These are phyloP conservation scores for Rhizopogon sp. DNA, from an alignment of 768 basidiomycete species.

Conservation along the genomic window DNA sequence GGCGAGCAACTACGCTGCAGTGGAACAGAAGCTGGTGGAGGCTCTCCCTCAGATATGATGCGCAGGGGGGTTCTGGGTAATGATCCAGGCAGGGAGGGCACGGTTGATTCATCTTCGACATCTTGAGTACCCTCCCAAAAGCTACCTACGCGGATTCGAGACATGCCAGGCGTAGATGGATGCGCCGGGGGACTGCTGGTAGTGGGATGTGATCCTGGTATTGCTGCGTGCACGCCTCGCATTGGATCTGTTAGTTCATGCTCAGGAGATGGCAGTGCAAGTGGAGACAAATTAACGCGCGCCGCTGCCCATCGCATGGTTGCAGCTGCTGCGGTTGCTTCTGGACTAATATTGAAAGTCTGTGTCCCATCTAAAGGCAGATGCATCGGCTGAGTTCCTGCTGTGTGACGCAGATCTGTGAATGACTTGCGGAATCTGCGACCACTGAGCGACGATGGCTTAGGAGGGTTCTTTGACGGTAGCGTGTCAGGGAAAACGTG, in stretches of 20 bases:
- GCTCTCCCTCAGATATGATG: constrained; percentile 5
- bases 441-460: constrained; percentile 21
- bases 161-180: constrained; percentile 41
- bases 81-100: constrained; percentile 20
- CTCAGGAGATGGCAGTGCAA: constrained; percentile 87
- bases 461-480: constrained; percentile 20
- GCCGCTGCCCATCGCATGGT: constrained; percentile 85
- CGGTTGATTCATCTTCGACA: constrained; percentile 31
- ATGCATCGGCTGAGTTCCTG: constrained; percentile 19
- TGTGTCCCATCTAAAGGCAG: constrained; percentile 25
- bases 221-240: constrained; percentile 62
- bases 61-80: constrained; percentile 17
- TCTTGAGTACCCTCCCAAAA: constrained; percentile 80
- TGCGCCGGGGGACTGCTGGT: constrained; percentile 29
- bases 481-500: constrained; percentile 22
- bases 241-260: constrained; percentile 90
- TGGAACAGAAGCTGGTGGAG: constrained; percentile 13
- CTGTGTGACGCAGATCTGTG: constrained; percentile 34
- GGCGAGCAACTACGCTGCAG: constrained; percentile 18
- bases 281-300: constrained; percentile 76
- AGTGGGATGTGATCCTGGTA: constrained; percentile 55
- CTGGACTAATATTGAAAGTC: constrained; percentile 33
- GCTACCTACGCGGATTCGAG: constrained; percentile 53
- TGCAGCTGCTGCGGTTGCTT: constrained; percentile 66
- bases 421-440: constrained; percentile 45